Evolutionary conservation across 202 grass and related monocot genomes (phyloP), one percentile per base, ranked within the genome.

Genomic region (Setaria italica): DNA sequence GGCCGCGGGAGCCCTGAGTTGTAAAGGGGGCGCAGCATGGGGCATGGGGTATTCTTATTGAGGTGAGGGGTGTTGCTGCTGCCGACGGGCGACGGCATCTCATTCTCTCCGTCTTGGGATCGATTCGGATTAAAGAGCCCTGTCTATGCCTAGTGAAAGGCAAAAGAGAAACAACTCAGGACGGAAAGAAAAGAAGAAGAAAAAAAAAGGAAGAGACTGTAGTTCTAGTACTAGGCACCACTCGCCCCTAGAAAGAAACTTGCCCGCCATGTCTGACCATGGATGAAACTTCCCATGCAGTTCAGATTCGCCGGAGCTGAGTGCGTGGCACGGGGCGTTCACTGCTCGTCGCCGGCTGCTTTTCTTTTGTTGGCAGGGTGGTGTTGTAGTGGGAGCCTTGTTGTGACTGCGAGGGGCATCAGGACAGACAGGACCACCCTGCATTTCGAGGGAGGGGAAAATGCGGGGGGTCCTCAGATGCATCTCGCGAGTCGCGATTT

Each of bases 1-100:
- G 10, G 33, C 63, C 33, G 68, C 11, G 13, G 7, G 70, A 48
- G 60, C 29, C 43, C 76, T 85, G 80, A 88, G 71, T 88, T 92
- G 84, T 89, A 92, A 92, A 92, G 87, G 64, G 76, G 11, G 30
- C 80, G 50, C 67, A 46, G 62, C 79, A 81, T 70, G 64, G 77
- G 48, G 25, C 25, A 25, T 25, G 25, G 25, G 56, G 42, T 43
- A 35, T 35, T 35, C 34, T 35, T 35, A 25, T 25, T 25, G 25
- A 25, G 25, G 25, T 25, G 25, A 25, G 34, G 34, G 34, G 34
- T 35, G 34, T 35, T 35, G 34, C 77, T 21, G 65, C 55, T 56
- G 83, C 46, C 34, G 41, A 73, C 57, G n/a, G 57, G 5, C 55
- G 55, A 21, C 62, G 76, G 86, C 87, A 89, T 92, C 80, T 72